Evolutionary conservation across 2,329 filamentous ascomycete species (phyloP).

Genomic region (Alternaria alternata): DNA sequence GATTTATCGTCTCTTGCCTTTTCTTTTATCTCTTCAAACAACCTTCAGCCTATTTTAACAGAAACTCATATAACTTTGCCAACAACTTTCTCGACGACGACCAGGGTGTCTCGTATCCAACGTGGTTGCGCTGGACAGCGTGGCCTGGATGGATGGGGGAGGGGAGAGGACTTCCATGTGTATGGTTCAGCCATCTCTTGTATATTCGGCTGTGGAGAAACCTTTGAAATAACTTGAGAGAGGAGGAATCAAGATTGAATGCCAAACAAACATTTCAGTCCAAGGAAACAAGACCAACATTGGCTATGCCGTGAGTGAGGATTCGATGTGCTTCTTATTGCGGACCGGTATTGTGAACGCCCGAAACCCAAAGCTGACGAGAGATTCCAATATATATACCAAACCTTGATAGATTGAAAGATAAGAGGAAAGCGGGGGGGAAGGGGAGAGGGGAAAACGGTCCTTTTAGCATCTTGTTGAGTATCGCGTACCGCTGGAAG

Average conservation of each 20-base stretch:
- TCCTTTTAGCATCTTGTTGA: background rate
- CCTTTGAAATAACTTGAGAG: background rate
- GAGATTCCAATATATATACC: background rate
- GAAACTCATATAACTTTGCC: constrained; percentile 27
- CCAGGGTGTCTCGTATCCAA: background rate
- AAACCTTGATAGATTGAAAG: background rate
- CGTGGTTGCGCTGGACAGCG: constrained; percentile 7
- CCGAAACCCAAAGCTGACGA: background rate
- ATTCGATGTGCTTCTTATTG: background rate
- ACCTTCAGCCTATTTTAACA: constrained; percentile 21
- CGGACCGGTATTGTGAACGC: background rate
- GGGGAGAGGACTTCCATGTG: background rate
- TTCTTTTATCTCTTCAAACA: constrained; percentile 19
- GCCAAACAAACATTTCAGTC: constrained; percentile 2
- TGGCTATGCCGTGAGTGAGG: background rate
- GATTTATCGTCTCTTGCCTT: background rate
- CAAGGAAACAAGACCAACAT: background rate
- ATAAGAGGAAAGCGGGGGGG: background rate
- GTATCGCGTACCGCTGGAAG: background rate
- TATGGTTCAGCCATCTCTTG: constrained; percentile 4
- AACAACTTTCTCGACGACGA: constrained; percentile 8
- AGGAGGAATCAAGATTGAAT: background rate
- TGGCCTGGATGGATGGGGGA: background rate
- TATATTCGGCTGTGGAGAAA: constrained; percentile 6
- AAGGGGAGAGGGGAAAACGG: background rate